Percentiles rank a stretch among this genome's conserved stretches.
phyloP scores from a whole-genome alignment of 306 rosid genomes.

The Castanospermum australe region DNA sequence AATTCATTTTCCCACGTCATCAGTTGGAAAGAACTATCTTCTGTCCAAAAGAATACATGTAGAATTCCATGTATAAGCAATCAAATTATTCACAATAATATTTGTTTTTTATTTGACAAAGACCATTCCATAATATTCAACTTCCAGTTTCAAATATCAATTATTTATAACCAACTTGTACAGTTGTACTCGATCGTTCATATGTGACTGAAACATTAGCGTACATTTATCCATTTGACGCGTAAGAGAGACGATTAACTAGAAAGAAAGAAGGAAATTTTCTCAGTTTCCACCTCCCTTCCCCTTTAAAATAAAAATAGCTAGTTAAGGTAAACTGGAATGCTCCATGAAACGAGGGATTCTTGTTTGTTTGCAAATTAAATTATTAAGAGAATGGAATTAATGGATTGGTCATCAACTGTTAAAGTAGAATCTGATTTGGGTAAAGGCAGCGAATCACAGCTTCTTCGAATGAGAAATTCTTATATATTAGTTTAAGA shows the following conservation, averaged over 20 bases:
- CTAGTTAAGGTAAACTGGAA: too few species aligned
- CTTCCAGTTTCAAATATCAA: neutral
- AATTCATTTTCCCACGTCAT: neutral
- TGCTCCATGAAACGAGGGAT: too few species aligned
- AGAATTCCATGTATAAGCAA: neutral
- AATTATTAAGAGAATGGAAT: too few species aligned
- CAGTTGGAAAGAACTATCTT: too few species aligned
- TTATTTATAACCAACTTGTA: neutral
- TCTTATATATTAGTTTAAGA: too few species aligned
- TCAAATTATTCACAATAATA: neutral
- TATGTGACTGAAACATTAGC: neutral
- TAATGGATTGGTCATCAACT: too few species aligned
- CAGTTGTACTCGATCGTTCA: too few species aligned
- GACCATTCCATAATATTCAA: neutral
- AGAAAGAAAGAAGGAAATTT: neutral
- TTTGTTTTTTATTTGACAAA: neutral
- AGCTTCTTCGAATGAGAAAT: too few species aligned
- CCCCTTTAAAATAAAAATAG: neutral
- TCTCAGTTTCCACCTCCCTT: neutral
- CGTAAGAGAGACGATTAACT: neutral
- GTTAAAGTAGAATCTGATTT: neutral
- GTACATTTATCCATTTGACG: conserved; percentile 5
- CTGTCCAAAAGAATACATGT: neutral
- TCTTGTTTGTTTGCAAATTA: too few species aligned
- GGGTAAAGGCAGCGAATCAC: too few species aligned